Evolutionary conservation across 805 yeast genomes (phyloP), one percentile per base, ranked within the genome.

Genomic region (Candida michaelii): DNA sequence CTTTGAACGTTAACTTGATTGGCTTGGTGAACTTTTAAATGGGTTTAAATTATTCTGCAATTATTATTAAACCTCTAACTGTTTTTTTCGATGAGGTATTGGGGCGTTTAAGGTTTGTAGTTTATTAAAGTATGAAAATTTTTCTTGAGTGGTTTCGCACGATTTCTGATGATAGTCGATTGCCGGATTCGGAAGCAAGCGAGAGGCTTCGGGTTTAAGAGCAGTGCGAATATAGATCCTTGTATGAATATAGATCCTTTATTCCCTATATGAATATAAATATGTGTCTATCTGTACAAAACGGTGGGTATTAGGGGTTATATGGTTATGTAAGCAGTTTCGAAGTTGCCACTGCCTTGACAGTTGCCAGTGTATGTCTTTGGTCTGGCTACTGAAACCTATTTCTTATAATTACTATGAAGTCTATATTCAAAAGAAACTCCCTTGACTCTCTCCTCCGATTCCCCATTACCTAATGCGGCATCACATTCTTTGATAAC

Each of bases 401-500:
- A 32, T n/a, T 32, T 32, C 16, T 39, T 39, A 30, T 41, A 41
- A 30, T 73, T 78, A 15, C 70, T 57, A 52, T 75, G 79, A 34
- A 74, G 60, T 44, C 76, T 62, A 51, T 75, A 75, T 48, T 73
- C 77, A 42, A 71, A 70, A 10, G 66, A 56, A 5, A 74, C 75
- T 0, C 77, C 78, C 30, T 60, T 59, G 8, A 73, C 74, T 33
- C 77, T 52, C 40, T 71, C 73, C 27, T 66, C 53, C 18, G 59
- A 47, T 37, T 65, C 71, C 0, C 60, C 49, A 3, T 74, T 72
- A 37, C 62, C 63, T 36, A 65, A 36, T 9, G 76, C 68, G 41
- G 60, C 46, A 51, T 76, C 80, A 40, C 74, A 73, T 55, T 76
- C 82, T 30, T 75, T 55, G 30, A 76, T 68, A 6, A 75, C 57